Base-by-base conservation (phyloP, 257 asterid genomes). In the Solanum phureja region DNA sequence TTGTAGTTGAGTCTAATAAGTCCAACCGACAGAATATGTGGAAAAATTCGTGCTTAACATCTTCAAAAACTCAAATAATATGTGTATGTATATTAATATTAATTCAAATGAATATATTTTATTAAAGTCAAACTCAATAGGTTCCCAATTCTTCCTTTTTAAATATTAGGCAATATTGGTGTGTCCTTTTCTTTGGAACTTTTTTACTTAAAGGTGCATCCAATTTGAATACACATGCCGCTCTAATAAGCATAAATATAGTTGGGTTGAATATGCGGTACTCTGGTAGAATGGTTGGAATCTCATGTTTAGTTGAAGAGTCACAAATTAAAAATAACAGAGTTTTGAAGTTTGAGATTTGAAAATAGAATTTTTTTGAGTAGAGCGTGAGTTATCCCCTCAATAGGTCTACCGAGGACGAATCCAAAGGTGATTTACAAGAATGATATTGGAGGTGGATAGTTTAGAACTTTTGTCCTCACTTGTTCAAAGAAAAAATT, bases 401-500 rank as follows among this genome's bases (percentile, higher is more conserved):
- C 2, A 27, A 2, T 27, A 33, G 21, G 21, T 3, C 21, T 68
- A 1, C 10, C 2, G 2, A 31, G 0, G 10, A 69, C 6, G 4
- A 69, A 69, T 69, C 1, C 38, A 3, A 29, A 27, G 31, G 8
- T 66, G 19, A 27, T 66, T 27, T 24, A 66, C 34, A 27, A 66
- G 2, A 66, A 66, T 66, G 5, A 12, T 11, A 27, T 66, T 66
- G 10, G 4, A 66, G 9, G 9, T 5, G 19, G 2, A 6, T 24
- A 5, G 8, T 11, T 13, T 66, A 11, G 8, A 27, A 27, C 0
- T 12, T 66, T 66, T 27, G 4, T 11, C 35, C 4, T 66, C 0
- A 0, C 2, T 66, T 24, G 8, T 11, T 27, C 0, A n/a, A 0
- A 52, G 23, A 52, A 12, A 27, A 62, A 10, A 0, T 0, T 64